A percentile compares a stretch with the other conserved stretches of the same genome.
Conservation (phyloP, 2,329 filamentous ascomycete species). For the Exserohilum rostratum region DNA sequence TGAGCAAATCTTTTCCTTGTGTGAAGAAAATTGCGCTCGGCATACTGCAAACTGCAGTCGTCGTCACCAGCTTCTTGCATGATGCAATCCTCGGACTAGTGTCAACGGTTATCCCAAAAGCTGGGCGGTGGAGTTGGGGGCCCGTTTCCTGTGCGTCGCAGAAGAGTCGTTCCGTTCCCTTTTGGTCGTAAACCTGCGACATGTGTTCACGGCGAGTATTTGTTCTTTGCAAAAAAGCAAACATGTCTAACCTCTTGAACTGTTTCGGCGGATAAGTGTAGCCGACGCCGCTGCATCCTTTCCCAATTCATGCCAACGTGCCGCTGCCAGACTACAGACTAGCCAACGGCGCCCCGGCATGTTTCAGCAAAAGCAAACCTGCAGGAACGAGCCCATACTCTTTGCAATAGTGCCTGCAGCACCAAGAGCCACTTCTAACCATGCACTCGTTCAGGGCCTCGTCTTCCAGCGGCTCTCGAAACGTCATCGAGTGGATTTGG, state of each 20-base stretch:
- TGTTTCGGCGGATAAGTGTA: conserved; percentile 5
- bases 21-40: not conserved
- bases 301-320: not conserved
- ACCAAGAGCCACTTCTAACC: conserved; percentile 28
- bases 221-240: not conserved
- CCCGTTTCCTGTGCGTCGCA: not conserved
- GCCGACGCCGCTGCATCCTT: not conserved
- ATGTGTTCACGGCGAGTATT: not conserved
- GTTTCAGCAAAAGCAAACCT: conserved; percentile 8
- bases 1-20: not conserved
- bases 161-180: conserved; percentile 16
- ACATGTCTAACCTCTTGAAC: not conserved
- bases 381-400: conserved; percentile 13
- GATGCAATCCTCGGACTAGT: not conserved
- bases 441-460: conserved; percentile 18
- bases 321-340: conserved; percentile 3
- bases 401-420: conserved; percentile 25
- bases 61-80: not conserved
- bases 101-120: too few species aligned
- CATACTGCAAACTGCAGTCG: not conserved
- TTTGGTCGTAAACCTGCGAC: not conserved
- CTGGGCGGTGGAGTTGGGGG: not conserved
- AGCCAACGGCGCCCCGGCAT: conserved; percentile 5
- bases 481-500: conserved; percentile 16
- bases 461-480: conserved; percentile 23